A percentile compares a stretch with the other conserved stretches of the same genome.
These are phyloP conservation scores for Candida nonsorbophila DNA, from an alignment of 805 yeast species.

Conservation along the genomic window DNA sequence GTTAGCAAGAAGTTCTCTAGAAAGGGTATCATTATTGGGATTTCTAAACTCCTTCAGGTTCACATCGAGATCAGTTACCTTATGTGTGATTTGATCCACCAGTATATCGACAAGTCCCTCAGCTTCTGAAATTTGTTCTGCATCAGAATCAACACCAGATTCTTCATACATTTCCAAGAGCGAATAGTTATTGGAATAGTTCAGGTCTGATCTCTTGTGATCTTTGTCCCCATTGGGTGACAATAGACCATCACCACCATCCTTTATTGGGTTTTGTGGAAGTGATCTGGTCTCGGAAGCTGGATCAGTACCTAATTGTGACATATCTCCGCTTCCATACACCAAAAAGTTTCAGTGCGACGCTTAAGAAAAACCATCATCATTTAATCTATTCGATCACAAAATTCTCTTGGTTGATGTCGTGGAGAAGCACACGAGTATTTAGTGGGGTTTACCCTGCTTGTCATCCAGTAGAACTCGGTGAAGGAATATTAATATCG, in stretches of 20 bases:
- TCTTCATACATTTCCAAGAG: conserved; percentile 27
- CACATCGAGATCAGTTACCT: too few species aligned
- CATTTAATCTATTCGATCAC: too few species aligned
- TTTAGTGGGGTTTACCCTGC: conserved; percentile 19
- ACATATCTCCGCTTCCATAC: too few species aligned
- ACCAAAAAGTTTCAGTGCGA: too few species aligned
- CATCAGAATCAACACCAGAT: background rate
- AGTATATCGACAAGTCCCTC: background rate
- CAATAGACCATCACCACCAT: too few species aligned
- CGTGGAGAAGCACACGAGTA: conserved; percentile 26
- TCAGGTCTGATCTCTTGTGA: conserved; percentile 26
- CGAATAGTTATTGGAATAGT: conserved; percentile 30
- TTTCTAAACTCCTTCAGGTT: too few species aligned
- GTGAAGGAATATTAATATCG: conserved; percentile 30
- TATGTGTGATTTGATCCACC: background rate
- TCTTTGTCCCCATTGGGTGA: too few species aligned
- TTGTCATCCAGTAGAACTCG: conserved; percentile 23
- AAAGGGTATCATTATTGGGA: background rate
- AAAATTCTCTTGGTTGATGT: too few species aligned
- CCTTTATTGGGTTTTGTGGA: too few species aligned
- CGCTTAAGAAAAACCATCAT: too few species aligned
- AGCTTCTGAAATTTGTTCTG: background rate
- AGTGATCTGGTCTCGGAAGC: too few species aligned
- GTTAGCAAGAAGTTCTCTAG: conserved; percentile 5
- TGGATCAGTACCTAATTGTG: too few species aligned